Conservation (phyloP, 768 basidiomycete genomes). For the Hortiboletus campestris region DNA sequence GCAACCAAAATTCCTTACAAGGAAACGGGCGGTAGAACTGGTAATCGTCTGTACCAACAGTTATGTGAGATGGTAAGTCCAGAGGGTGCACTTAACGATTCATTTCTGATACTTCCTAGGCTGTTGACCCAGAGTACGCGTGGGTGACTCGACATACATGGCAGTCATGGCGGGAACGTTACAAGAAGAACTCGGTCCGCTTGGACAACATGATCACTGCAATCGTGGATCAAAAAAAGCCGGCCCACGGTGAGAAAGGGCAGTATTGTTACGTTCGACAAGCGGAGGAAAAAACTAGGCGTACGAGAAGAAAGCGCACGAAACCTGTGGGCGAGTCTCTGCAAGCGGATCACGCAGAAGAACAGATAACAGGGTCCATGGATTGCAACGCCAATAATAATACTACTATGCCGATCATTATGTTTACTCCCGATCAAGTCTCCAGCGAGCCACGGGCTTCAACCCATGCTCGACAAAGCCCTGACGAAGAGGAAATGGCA, state of each 20-base stretch:
- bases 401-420: slow-evolving; percentile 22
- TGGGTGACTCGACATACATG: slow-evolving; percentile 86
- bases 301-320: slow-evolving; percentile 46
- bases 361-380: slow-evolving; percentile 11
- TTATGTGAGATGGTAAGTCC: slow-evolving; percentile 63
- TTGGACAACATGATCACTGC: slow-evolving; percentile 62
- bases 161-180: slow-evolving; percentile 88
- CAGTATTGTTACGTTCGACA: slow-evolving; percentile 81
- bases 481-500: slow-evolving; percentile 67
- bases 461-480: slow-evolving; percentile 37
- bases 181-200: slow-evolving; percentile 76
- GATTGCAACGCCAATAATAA: slow-evolving; percentile 8
- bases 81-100: neutral
- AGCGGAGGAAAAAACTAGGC: slow-evolving; percentile 66
- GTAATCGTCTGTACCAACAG: slow-evolving; percentile 81
- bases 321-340: slow-evolving; percentile 31
- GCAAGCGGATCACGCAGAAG: slow-evolving; percentile 22
- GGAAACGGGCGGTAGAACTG: slow-evolving; percentile 77
- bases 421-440: slow-evolving; percentile 25
- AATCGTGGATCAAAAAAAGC: slow-evolving; percentile 70
- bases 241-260: slow-evolving; percentile 69
- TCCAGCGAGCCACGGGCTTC: slow-evolving; percentile 30
- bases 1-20: slow-evolving; percentile 82
- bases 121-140: slow-evolving; percentile 64
- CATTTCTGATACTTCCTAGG: slow-evolving; percentile 37